Percentiles rank a stretch among this genome's conserved stretches.
Conservation (phyloP, 2,329 filamentous ascomycete species). For the Colletotrichum spinosum region DNA sequence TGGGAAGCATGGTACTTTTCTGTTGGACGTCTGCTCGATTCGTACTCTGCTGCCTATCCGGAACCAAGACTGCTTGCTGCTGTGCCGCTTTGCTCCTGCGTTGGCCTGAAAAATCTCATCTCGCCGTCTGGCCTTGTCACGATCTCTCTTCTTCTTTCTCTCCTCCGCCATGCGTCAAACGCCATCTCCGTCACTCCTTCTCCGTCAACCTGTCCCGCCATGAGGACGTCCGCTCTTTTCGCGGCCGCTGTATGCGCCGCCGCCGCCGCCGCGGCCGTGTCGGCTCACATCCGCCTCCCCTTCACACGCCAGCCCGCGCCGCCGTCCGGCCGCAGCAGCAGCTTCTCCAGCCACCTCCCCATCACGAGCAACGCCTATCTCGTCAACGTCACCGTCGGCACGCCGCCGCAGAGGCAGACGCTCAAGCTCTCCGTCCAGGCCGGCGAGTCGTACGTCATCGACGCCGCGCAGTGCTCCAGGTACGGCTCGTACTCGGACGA, state of each 20-base stretch:
- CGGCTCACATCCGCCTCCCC: slow-evolving; percentile 22
- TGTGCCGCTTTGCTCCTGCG: not conserved
- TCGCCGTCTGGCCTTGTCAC: not conserved
- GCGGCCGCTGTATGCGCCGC: slow-evolving; percentile 6
- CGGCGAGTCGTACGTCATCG: slow-evolving; percentile 9
- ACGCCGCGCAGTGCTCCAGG: not conserved
- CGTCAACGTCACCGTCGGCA: slow-evolving; percentile 34
- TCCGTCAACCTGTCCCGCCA: not conserved
- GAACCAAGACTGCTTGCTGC: slow-evolving; percentile 4
- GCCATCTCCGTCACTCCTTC: slow-evolving; percentile 1
- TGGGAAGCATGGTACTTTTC: not conserved
- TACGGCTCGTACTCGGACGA: not conserved
- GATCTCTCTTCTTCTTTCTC: not conserved
- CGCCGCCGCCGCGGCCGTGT: not conserved
- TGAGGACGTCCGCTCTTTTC: slow-evolving; percentile 18
- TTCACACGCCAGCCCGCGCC: slow-evolving; percentile 1
- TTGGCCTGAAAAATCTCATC: not conserved
- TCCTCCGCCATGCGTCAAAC: not conserved
- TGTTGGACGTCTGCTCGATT: too few species aligned
- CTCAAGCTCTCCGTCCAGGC: slow-evolving; percentile 12
- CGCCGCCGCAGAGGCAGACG: slow-evolving; percentile 25
- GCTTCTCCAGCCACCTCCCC: not conserved
- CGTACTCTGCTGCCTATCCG: slow-evolving; percentile 17
- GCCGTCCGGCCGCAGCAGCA: not conserved
- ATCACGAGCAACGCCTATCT: slow-evolving; percentile 5